These are phyloP conservation scores for Quercus phellos DNA, from an alignment of 331 rosid genomes.

Conservation along the genomic window DNA sequence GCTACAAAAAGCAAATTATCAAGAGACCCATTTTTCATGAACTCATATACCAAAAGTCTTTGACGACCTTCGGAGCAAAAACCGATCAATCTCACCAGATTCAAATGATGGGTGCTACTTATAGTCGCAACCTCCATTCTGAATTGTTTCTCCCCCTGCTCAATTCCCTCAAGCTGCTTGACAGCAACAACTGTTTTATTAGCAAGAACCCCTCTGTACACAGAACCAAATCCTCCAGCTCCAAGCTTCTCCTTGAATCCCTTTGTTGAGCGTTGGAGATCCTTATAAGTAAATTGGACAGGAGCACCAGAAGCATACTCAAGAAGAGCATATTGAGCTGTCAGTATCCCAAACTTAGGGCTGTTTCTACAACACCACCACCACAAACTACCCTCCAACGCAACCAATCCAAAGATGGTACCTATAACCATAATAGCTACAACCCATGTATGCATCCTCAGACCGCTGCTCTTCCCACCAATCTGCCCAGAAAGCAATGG, in stretches of 20 bases:
- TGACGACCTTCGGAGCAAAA: constrained; percentile 91
- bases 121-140: constrained; percentile 96
- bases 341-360: constrained; percentile 44
- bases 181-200: constrained; percentile 80
- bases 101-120: constrained; percentile 92
- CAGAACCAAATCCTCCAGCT: constrained; percentile 88
- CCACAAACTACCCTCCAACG: constrained; percentile 77
- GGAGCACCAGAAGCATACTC: constrained; percentile 99
- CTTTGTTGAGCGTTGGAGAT: constrained; percentile 69
- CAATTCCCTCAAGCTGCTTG: constrained; percentile 93
- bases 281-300: constrained; percentile 70
- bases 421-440: constrained; percentile 51
- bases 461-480: constrained; percentile 24
- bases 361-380: constrained; percentile 70
- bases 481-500: constrained; percentile 30
- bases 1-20: constrained; percentile 53
- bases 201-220: constrained; percentile 68
- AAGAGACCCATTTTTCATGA: constrained; percentile 82
- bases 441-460: constrained; percentile 58
- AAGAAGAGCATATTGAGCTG: constrained; percentile 76
- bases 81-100: constrained; percentile 86
- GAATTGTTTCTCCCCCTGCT: constrained; percentile 92
- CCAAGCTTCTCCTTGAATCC: constrained; percentile 96
- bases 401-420: constrained; percentile 50
- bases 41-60: constrained; percentile 83